A percentile compares a stretch with the other conserved stretches of the same genome.
Evolutionary conservation across 23 red algal species (phyloP).

Genomic region (Gracilaria gracilis): DNA sequence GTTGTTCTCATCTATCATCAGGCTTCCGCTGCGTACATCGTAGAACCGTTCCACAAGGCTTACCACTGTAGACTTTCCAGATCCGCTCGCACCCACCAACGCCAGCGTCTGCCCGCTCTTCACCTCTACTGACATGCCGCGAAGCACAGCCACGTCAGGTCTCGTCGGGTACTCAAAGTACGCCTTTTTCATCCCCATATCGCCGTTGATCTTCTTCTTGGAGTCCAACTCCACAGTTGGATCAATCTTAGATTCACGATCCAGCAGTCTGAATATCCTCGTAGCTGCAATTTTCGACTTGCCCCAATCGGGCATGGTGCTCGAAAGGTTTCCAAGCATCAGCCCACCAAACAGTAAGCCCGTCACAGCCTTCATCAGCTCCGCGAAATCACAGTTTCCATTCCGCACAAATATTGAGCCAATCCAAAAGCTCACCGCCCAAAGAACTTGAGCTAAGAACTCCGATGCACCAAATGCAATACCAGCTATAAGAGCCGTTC

Average conservation of each 20-base stretch:
- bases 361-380: slow-evolving; percentile 73
- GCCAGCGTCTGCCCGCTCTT: slow-evolving; percentile 91
- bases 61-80: slow-evolving; percentile 91
- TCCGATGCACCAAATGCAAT: slow-evolving; percentile 77
- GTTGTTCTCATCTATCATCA: slow-evolving; percentile 76
- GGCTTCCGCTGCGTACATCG: slow-evolving; percentile 67
- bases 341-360: slow-evolving; percentile 89
- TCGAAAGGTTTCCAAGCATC: slow-evolving; percentile 86
- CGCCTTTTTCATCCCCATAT: slow-evolving; percentile 67
- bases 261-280: slow-evolving; percentile 88
- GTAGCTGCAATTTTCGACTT: slow-evolving; percentile 84
- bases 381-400: slow-evolving; percentile 53
- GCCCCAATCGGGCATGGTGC: slow-evolving; percentile 76
- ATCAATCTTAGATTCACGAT: slow-evolving; percentile 82
- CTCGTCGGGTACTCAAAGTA: slow-evolving; percentile 92
- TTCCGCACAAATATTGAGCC: slow-evolving; percentile 78
- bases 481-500: slow-evolving; percentile 66
- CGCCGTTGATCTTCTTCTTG: slow-evolving; percentile 53
- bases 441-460: slow-evolving; percentile 71
- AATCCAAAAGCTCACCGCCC: slow-evolving; percentile 91
- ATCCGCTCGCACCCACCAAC: slow-evolving; percentile 89
- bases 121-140: slow-evolving; percentile 75
- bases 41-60: slow-evolving; percentile 94
- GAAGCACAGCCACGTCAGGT: slow-evolving; percentile 82
- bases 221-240: slow-evolving; percentile 45